Conservation (phyloP, 257 asterid species). For the Plantago major region DNA sequence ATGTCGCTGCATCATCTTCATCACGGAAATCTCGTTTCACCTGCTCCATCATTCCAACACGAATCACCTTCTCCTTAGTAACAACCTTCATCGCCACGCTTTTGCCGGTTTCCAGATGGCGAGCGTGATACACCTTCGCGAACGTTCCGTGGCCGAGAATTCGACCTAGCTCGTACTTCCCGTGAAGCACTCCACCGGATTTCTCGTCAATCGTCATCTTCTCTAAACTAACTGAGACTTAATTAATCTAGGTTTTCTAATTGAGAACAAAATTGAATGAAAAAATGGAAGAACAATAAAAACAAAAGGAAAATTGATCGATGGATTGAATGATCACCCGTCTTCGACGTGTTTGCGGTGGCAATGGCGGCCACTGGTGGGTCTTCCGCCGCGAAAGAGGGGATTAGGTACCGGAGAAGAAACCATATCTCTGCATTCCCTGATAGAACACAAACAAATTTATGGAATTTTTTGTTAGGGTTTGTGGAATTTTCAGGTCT, state of each 20-base stretch:
- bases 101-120: slow-evolving; percentile 38
- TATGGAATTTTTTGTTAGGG: neutral
- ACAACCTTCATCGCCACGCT: slow-evolving; percentile 54
- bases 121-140: slow-evolving; percentile 51
- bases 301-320: neutral
- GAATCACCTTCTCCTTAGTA: slow-evolving; percentile 48
- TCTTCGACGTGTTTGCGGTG: slow-evolving; percentile 3
- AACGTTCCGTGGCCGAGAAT: slow-evolving; percentile 58
- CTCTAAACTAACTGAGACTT: too few relatives aligned
- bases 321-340: neutral
- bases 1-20: slow-evolving; percentile 49
- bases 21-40: slow-evolving; percentile 45
- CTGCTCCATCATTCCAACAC: slow-evolving; percentile 60
- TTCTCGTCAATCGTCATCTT: too few relatives aligned
- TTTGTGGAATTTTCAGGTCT: too few relatives aligned
- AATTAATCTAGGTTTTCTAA: too few relatives aligned
- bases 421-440: slow-evolving; percentile 3
- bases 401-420: neutral
- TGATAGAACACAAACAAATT: too few relatives aligned
- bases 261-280: neutral
- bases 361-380: neutral
- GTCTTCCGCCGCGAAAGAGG: neutral
- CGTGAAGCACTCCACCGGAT: slow-evolving; percentile 26
- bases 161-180: slow-evolving; percentile 54
- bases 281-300: neutral